phyloP scores from a whole-genome alignment of 2,329 filamentous ascomycete species.

The Talaromyces pinophilus region DNA sequence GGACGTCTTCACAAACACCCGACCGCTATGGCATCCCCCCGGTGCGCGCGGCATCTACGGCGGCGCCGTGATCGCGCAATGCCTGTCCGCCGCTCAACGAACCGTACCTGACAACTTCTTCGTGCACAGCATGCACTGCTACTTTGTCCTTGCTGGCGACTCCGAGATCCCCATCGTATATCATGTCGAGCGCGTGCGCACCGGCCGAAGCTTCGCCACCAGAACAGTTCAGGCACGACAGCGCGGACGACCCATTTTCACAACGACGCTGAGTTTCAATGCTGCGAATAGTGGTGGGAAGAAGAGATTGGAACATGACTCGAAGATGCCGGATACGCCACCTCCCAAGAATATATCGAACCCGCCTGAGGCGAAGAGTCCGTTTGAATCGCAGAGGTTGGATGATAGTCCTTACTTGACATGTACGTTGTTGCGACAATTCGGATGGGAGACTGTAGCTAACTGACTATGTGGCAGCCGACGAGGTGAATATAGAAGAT shows the following conservation, averaged over 20 bases:
- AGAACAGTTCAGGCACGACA: constrained; percentile 95
- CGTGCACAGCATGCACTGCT: constrained; percentile 97
- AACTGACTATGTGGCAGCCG: constrained; percentile 33
- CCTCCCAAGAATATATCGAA: constrained; percentile 41
- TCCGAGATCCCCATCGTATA: constrained; percentile 84
- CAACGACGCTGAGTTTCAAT: constrained; percentile 88
- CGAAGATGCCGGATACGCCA: constrained; percentile 58
- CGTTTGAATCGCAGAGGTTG: constrained; percentile 8
- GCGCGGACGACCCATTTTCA: constrained; percentile 86
- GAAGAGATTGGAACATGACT: constrained; percentile 65
- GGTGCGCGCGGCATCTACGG: constrained; percentile 93
- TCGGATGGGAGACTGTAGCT: neutral
- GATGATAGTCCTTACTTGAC: neutral
- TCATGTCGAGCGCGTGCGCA: constrained; percentile 90
- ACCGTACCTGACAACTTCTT: constrained; percentile 79
- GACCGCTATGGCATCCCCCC: constrained; percentile 86
- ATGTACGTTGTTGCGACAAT: constrained; percentile 7
- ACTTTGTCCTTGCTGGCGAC: constrained; percentile 92
- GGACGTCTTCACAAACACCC: constrained; percentile 94
- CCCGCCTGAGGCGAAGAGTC: constrained; percentile 11
- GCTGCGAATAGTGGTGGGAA: constrained; percentile 57
- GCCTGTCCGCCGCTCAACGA: constrained; percentile 79
- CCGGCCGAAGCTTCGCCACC: constrained; percentile 86
- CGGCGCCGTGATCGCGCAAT: constrained; percentile 90
- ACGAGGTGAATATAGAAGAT: constrained; percentile 58